Percentiles rank a stretch among this genome's conserved stretches.
phyloP scores from a whole-genome alignment of 2,329 filamentous ascomycete species.

The Cercospora citrullina region DNA sequence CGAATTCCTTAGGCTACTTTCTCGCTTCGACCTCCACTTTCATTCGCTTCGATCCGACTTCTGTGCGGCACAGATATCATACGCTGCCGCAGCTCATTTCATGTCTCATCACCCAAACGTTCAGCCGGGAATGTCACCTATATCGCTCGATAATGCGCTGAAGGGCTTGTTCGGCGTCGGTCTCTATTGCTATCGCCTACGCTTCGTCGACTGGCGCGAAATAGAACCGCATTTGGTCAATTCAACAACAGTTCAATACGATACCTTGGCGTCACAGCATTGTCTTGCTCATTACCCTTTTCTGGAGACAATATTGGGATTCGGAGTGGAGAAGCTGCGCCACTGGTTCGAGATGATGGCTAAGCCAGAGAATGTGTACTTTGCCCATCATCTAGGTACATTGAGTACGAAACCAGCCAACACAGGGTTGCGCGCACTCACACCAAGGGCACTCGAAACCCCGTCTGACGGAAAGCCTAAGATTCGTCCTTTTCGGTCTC shows the following conservation, averaged over 20 bases:
- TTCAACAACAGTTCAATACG: not conserved
- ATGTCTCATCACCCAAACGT: not conserved
- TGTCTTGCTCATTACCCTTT: not conserved
- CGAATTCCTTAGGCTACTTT: not conserved
- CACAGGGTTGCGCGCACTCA: not conserved
- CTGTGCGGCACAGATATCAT: not conserved
- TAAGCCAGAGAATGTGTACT: not conserved
- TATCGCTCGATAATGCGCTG: not conserved
- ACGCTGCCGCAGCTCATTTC: not conserved
- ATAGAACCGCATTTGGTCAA: not conserved
- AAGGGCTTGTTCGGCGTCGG: not conserved
- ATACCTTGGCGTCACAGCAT: not conserved
- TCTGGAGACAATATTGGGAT: not conserved
- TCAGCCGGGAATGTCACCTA: not conserved
- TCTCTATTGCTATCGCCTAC: not conserved
- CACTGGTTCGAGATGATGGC: not conserved
- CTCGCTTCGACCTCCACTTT: not conserved
- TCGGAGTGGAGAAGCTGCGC: not conserved
- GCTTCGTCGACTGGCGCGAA: not conserved
- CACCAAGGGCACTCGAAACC: not conserved
- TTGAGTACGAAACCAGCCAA: not conserved
- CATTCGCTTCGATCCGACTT: not conserved
- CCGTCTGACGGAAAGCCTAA: not conserved
- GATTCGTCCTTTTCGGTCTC: not conserved
- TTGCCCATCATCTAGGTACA: not conserved